Evolutionary conservation across 306 rosid genomes (phyloP).

Genomic region (Casuarina equisetifolia): DNA sequence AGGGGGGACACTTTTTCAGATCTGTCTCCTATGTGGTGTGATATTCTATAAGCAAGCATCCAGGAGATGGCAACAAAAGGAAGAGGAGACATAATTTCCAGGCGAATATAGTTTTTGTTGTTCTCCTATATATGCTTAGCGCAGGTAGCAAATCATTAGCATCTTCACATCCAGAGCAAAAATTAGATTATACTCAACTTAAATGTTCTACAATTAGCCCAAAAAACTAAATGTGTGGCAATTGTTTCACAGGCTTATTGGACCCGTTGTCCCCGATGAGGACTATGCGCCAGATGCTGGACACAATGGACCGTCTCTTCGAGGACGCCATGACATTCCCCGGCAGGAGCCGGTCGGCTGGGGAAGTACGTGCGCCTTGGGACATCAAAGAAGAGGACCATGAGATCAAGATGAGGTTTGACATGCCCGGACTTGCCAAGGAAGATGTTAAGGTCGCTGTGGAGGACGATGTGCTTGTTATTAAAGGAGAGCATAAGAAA

Average conservation of each 20-base stretch:
- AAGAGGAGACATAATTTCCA: background rate
- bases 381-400: slow-evolving; percentile 69
- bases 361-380: slow-evolving; percentile 65
- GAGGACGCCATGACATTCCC: slow-evolving; percentile 53
- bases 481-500: slow-evolving; percentile 44
- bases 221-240: background rate
- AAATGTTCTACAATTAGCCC: background rate
- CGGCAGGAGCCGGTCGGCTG: slow-evolving; percentile 40
- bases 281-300: slow-evolving; percentile 76
- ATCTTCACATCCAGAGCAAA: background rate
- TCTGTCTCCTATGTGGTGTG: background rate
- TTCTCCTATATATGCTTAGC: background rate
- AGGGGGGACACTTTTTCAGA: background rate
- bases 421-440: slow-evolving; percentile 88
- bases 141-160: background rate
- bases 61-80: background rate
- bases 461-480: slow-evolving; percentile 61
- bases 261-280: slow-evolving; percentile 80
- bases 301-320: slow-evolving; percentile 63
- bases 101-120: background rate
- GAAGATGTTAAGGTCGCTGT: slow-evolving; percentile 70
- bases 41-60: background rate
- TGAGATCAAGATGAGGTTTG: slow-evolving; percentile 67
- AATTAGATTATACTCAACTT: background rate
- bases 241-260: slow-evolving; percentile 42